phyloP scores from a whole-genome alignment of 164 flowering plant genomes.

The Aristolochia californica region DNA sequence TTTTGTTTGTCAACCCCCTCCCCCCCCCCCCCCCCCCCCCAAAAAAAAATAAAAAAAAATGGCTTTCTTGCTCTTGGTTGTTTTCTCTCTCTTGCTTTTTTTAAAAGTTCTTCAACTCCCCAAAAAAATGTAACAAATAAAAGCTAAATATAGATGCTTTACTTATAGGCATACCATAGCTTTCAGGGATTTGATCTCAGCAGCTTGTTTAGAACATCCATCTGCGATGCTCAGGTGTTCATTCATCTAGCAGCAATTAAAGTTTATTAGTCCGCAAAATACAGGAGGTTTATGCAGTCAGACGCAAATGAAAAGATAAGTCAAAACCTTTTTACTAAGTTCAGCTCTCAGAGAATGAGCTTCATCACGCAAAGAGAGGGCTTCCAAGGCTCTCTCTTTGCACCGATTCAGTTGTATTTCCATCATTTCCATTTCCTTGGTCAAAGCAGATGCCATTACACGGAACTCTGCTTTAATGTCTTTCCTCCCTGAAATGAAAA shows the following conservation, averaged over 20 bases:
- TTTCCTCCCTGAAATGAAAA: slow-evolving; percentile 51
- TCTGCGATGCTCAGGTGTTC: slow-evolving; percentile 47
- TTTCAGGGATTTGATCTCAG: slow-evolving; percentile 63
- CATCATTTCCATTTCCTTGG: slow-evolving; percentile 91
- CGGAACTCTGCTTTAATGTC: slow-evolving; percentile 81
- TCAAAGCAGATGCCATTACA: slow-evolving; percentile 82
- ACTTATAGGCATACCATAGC: slow-evolving; percentile 38
- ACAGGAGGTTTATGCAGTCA: background rate
- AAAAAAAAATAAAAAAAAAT: no score
- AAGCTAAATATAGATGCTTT: background rate
- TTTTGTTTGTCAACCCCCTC: no score
- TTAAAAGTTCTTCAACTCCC: no score
- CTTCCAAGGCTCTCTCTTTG: slow-evolving; percentile 71
- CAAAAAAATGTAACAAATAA: no score
- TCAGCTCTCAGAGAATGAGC: slow-evolving; percentile 37
- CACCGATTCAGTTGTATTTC: slow-evolving; percentile 76
- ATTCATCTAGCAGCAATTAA: slow-evolving; percentile 38
- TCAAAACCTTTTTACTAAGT: slow-evolving; percentile 54
- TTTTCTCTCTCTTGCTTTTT: no score
- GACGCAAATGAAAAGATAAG: background rate
- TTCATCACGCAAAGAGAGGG: slow-evolving; percentile 59
- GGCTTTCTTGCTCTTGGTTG: no score
- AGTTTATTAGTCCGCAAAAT: slow-evolving; percentile 6
- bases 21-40: no score
- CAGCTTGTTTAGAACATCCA: slow-evolving; percentile 45